Evolutionary conservation across 148 eudicot species (phyloP), one percentile per base, ranked within the genome.

Genomic region (Polygonum aviculare): DNA sequence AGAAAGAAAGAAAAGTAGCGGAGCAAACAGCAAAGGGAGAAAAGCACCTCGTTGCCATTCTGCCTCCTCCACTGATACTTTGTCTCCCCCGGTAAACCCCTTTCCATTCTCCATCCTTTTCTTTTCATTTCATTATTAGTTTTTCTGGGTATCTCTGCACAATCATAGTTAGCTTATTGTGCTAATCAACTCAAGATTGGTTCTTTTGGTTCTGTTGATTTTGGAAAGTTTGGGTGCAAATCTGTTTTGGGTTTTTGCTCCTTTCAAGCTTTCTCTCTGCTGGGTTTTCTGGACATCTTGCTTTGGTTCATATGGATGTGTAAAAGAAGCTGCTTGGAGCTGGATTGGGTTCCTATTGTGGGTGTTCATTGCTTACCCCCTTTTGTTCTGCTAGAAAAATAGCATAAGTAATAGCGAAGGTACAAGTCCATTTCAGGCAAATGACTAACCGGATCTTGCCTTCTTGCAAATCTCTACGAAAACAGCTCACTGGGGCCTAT

Each of bases 81-180:
- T 65, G n/a, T 65, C 39, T 65, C 36, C 33, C n/a, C 71, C 0
- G 71, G 71, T 65, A 65, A 65, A 65, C 71, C 71, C 69, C 7
- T 31, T 65, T 65, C 3, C 35, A 5, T 15, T 31, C 10, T 15
- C 71, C 26, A 7, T 31, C 39, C 33, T 33, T 63, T 54, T 36
- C 40, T 26, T 36, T 26, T 65, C 71, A 12, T 9, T 36, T 36
- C 33, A 19, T 21, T 63, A 8, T 35, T 63, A 22, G 31, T 26
- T 33, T 12, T 65, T 31, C 71, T 36, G 40, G 40, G 39, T 65
- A 36, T 36, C 26, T 26, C 70, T 63, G 5, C 55, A 14, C 55
- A 15, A 4, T 51, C 19, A 51, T 51, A 51, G 10, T 35, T 35
- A 11, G 33, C 21, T 63, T 36, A 65, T 36, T 26, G 19, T 12